A percentile compares a stretch with the other conserved stretches of the same genome.
phyloP scores from a whole-genome alignment of 2,329 filamentous ascomycete species.

The Aphanoascus verrucosus region DNA sequence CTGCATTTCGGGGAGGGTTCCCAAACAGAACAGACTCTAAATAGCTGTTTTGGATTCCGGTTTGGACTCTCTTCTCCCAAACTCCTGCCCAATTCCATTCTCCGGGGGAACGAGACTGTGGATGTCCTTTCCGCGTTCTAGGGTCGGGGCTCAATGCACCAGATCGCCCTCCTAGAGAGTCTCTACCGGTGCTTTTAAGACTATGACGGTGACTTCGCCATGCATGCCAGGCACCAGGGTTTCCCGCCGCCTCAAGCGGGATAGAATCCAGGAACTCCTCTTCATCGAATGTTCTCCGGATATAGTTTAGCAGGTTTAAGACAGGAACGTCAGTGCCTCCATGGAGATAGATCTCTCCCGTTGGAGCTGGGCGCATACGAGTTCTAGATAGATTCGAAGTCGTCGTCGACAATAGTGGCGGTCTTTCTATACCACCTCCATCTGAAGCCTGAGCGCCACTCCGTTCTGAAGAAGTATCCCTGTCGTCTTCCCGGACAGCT shows the following conservation, averaged over 20 bases:
- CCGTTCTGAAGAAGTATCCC: background rate
- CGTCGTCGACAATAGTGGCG: background rate
- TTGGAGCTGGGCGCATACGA: constrained; percentile 15
- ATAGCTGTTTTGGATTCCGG: constrained; percentile 63
- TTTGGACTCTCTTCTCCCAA: constrained; percentile 81
- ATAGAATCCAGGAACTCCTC: constrained; percentile 66
- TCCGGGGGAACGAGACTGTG: constrained; percentile 50
- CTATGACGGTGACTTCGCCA: constrained; percentile 62
- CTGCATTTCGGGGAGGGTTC: constrained; percentile 44
- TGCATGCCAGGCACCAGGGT: constrained; percentile 86
- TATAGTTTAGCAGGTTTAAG: constrained; percentile 65
- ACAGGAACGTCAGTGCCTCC: constrained; percentile 40
- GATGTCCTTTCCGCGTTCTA: constrained; percentile 37
- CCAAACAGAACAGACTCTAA: constrained; percentile 74
- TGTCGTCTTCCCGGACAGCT: background rate
- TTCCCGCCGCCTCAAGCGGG: constrained; percentile 71
- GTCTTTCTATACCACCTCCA: background rate
- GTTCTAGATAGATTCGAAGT: background rate
- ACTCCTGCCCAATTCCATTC: constrained; percentile 98
- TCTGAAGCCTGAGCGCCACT: too few species aligned
- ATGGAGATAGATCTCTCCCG: constrained; percentile 4
- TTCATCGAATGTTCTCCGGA: constrained; percentile 71
- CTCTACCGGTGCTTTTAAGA: background rate
- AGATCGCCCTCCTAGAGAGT: background rate
- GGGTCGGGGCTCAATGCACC: constrained; percentile 12